These are phyloP conservation scores for Candida ficus DNA, from an alignment of 805 yeast genomes.

Conservation along the genomic window DNA sequence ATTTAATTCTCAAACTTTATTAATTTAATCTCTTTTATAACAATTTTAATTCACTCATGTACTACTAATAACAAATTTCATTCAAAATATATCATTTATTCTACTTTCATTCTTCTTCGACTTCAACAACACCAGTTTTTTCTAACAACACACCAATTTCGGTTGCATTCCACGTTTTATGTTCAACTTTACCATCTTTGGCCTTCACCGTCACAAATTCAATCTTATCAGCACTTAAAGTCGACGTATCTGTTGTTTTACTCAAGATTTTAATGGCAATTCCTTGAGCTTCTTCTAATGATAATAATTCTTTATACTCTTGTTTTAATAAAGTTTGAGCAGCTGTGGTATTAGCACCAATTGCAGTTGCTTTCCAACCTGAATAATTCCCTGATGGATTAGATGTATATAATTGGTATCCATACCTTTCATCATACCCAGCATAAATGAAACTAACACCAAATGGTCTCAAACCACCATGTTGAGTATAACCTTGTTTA, in stretches of 20 bases:
- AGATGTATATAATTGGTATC: slow-evolving; percentile 88
- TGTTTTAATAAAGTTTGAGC: slow-evolving; percentile 95
- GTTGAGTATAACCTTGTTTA: slow-evolving; percentile 97
- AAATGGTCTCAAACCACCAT: slow-evolving; percentile 97
- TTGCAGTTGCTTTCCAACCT: slow-evolving; percentile 97
- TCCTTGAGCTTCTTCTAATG: slow-evolving; percentile 71
- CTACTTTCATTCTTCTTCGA: slow-evolving; percentile 38
- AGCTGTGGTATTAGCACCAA: slow-evolving; percentile 94
- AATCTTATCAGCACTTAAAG: slow-evolving; percentile 81
- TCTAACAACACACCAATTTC: slow-evolving; percentile 74
- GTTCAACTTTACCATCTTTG: slow-evolving; percentile 47
- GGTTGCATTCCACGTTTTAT: slow-evolving; percentile 73
- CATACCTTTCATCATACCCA: slow-evolving; percentile 86
- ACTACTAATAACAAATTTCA: too few relatives aligned
- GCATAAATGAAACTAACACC: slow-evolving; percentile 97
- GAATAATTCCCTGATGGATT: slow-evolving; percentile 97
- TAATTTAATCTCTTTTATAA: too few relatives aligned
- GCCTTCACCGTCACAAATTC: slow-evolving; percentile 80
- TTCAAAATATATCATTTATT: neutral
- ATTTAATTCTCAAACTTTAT: too few relatives aligned
- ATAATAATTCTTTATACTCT: slow-evolving; percentile 82
- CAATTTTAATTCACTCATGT: too few relatives aligned
- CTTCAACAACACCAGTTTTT: slow-evolving; percentile 61
- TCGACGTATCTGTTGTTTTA: slow-evolving; percentile 88
- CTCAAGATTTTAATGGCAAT: slow-evolving; percentile 87